These are phyloP conservation scores for Penicillium paneum DNA, from an alignment of 2,329 filamentous ascomycete species.

Conservation along the genomic window DNA sequence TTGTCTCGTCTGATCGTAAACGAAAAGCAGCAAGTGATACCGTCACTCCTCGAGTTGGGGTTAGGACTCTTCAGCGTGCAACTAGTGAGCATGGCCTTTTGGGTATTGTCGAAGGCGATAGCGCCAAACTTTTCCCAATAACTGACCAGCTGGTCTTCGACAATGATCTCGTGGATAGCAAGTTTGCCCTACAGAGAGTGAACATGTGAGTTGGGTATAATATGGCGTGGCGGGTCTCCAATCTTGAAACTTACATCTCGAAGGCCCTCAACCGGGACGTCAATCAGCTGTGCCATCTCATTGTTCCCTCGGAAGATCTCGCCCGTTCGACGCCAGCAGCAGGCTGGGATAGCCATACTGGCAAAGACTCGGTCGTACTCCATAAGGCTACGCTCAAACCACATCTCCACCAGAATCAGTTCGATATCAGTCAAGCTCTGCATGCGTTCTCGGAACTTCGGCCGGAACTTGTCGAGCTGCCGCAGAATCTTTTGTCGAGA, in stretches of 20 bases:
- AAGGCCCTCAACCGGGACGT: slow-evolving; percentile 84
- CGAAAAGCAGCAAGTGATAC: slow-evolving; percentile 92
- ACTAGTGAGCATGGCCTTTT: slow-evolving; percentile 92
- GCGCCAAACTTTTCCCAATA: slow-evolving; percentile 99
- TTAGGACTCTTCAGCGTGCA: slow-evolving; percentile 85
- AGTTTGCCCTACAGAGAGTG: slow-evolving; percentile 69
- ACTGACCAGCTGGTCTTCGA: slow-evolving; percentile 88
- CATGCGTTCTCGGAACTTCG: slow-evolving; percentile 93
- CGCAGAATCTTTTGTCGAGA: slow-evolving; percentile 89
- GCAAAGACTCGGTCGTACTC: slow-evolving; percentile 98
- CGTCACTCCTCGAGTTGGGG: slow-evolving; percentile 63
- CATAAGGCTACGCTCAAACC: slow-evolving; percentile 95
- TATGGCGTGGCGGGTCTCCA: not conserved
- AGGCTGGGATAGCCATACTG: slow-evolving; percentile 97
- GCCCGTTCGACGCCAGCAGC: slow-evolving; percentile 92
- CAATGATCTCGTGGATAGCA: slow-evolving; percentile 90
- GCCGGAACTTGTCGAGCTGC: slow-evolving; percentile 87
- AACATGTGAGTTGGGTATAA: not conserved
- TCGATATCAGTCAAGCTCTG: slow-evolving; percentile 90
- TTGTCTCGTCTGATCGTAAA: slow-evolving; percentile 94
- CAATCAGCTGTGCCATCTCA: slow-evolving; percentile 96
- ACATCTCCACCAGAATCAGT: slow-evolving; percentile 94
- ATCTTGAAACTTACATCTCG: slow-evolving; percentile 68
- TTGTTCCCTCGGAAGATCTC: slow-evolving; percentile 98
- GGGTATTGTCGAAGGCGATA: slow-evolving; percentile 89